phyloP scores from a whole-genome alignment of 257 asterid species.

The Buddleja alternifolia region DNA sequence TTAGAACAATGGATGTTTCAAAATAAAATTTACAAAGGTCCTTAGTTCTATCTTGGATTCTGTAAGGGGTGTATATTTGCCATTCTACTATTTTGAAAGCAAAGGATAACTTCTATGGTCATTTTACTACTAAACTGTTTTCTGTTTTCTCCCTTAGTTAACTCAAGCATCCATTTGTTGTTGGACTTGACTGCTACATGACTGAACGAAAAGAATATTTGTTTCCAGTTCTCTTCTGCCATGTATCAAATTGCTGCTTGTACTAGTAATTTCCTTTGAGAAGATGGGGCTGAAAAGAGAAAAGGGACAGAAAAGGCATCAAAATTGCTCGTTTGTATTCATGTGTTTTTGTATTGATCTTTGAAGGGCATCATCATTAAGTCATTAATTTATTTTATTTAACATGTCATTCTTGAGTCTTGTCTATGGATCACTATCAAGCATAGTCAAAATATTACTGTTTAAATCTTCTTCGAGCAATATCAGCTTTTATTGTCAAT shows the following conservation, averaged over 20 bases:
- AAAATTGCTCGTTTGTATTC: neutral
- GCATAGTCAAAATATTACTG: neutral
- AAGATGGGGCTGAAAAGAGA: neutral
- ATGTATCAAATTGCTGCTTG: neutral
- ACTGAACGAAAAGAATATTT: neutral
- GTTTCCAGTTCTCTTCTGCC: neutral
- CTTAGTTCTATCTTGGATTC: neutral
- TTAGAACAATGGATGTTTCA: neutral
- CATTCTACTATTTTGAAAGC: neutral
- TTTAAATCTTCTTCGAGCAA: neutral
- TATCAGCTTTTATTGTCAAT: neutral
- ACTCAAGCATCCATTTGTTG: constrained; percentile 4
- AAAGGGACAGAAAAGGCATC: neutral
- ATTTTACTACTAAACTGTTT: neutral
- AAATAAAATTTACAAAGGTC: neutral
- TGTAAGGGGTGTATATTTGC: neutral
- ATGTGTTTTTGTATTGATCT: neutral
- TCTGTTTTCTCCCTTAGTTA: neutral
- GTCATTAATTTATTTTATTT: neutral
- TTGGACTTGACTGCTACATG: neutral
- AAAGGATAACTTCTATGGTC: neutral
- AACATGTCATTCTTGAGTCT: neutral
- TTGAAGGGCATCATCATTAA: neutral
- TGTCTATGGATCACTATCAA: neutral
- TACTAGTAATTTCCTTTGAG: neutral